Percentiles rank a stretch among this genome's conserved stretches.
phyloP scores from a whole-genome alignment of 495 filamentous ascomycete species.

The Thermothielavioides terrestris region DNA sequence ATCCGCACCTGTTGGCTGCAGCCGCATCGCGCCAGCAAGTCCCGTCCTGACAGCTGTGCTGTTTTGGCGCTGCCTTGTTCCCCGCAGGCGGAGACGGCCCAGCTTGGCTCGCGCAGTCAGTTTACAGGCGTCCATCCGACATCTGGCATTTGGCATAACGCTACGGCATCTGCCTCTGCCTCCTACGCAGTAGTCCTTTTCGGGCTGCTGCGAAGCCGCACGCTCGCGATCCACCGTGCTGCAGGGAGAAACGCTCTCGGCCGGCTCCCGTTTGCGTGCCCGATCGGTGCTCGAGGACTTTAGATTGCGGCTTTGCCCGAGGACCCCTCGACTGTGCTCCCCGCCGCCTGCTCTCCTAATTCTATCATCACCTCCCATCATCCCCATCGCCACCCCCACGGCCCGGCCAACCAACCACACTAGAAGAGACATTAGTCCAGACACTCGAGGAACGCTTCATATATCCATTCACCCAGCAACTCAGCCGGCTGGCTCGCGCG shows the following conservation, averaged over 20 bases:
- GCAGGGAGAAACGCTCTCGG: slow-evolving; percentile 1
- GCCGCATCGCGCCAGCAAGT: slow-evolving; percentile 4
- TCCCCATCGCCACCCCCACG: too few relatives aligned
- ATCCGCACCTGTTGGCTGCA: slow-evolving; percentile 8
- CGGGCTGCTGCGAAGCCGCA: slow-evolving; percentile 13
- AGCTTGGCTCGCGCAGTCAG: background rate
- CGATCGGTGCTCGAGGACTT: background rate
- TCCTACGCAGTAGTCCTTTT: too few relatives aligned
- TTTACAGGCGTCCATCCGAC: background rate
- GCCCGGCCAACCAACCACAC: too few relatives aligned
- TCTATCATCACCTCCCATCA: too few relatives aligned
- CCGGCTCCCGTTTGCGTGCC: background rate
- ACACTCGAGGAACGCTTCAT: too few relatives aligned
- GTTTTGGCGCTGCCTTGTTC: slow-evolving; percentile 7
- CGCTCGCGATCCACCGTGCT: slow-evolving; percentile 16
- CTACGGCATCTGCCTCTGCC: too few relatives aligned
- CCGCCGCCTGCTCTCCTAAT: background rate
- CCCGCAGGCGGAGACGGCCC: slow-evolving; percentile 8
- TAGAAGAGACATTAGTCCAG: too few relatives aligned
- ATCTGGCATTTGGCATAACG: background rate
- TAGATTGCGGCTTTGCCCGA: background rate
- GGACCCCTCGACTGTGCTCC: background rate
- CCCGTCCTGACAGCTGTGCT: slow-evolving; percentile 8
- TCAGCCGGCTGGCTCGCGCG: too few relatives aligned
- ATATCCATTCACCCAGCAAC: too few relatives aligned